phyloP scores from a whole-genome alignment of 2,329 filamentous ascomycete species.

The Tolypocladium ophioglossoides region DNA sequence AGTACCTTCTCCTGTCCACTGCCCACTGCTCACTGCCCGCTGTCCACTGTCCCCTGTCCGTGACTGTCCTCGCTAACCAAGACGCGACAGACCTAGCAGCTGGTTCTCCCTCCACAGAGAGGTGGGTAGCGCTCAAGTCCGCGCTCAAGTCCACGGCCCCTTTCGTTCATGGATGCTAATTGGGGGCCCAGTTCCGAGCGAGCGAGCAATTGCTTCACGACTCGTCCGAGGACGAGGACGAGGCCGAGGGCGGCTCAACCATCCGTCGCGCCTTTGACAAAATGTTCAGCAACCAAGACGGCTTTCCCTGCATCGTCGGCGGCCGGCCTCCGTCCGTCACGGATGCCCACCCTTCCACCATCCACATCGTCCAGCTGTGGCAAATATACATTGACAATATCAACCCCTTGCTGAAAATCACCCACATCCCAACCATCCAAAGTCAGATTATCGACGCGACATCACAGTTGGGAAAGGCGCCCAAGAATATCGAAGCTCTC shows the following conservation, averaged over 20 bases:
- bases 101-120: conserved; percentile 45
- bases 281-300: conserved; percentile 45
- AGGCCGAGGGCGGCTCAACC: conserved; percentile 34
- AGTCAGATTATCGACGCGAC: conserved; percentile 52
- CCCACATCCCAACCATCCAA: conserved; percentile 56
- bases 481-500: conserved; percentile 50
- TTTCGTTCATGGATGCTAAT: not conserved
- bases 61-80: not conserved
- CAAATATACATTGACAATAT: conserved; percentile 61
- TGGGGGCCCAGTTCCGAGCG: conserved; percentile 34
- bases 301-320: conserved; percentile 47
- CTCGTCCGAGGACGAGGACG: conserved; percentile 49
- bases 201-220: conserved; percentile 37
- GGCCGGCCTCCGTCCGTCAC: conserved; percentile 31
- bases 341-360: conserved; percentile 39
- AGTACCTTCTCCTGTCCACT: conserved; percentile 1
- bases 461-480: conserved; percentile 41
- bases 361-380: conserved; percentile 56
- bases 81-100: conserved; percentile 2
- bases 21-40: no score
- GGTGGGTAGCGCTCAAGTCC: conserved; percentile 20
- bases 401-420: conserved; percentile 58
- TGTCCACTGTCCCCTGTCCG: not conserved
- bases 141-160: not conserved
- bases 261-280: conserved; percentile 49